Conservation (phyloP, 169 alveolate species). For the Plasmodium vinckei region DNA sequence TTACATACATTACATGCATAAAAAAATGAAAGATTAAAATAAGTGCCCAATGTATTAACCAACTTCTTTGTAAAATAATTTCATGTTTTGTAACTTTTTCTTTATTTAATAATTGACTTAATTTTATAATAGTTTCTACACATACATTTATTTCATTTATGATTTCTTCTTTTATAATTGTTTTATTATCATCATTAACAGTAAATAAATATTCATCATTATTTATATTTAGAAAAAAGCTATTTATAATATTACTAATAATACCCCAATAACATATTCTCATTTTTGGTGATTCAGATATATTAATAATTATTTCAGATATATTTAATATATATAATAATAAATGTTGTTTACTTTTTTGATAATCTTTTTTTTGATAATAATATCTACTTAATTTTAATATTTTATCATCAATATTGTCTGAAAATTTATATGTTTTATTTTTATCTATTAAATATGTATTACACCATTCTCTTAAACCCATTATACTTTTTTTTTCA, state of each 20-base stretch:
- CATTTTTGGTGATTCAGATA: conserved; percentile 80
- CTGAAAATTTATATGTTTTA: conserved; percentile 71
- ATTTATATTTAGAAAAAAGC: conserved; percentile 75
- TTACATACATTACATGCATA: conserved; percentile 80
- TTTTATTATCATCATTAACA: conserved; percentile 77
- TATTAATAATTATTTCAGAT: conserved; percentile 82
- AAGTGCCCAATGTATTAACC: conserved; percentile 87
- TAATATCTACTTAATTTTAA: conserved; percentile 83
- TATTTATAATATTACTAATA: conserved; percentile 79
- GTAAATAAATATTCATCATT: conserved; percentile 53
- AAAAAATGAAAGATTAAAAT: conserved; percentile 84
- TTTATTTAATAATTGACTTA: conserved; percentile 79
- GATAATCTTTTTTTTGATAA: conserved; percentile 83
- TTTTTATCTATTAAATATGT: conserved; percentile 28
- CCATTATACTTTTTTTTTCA: conserved; percentile 79
- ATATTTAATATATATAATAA: conserved; percentile 82
- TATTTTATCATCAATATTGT: conserved; percentile 78
- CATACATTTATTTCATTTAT: conserved; percentile 81
- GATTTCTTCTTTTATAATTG: conserved; percentile 78
- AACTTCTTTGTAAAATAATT: conserved; percentile 82
- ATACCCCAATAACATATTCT: conserved; percentile 87
- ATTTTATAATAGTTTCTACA: conserved; percentile 78
- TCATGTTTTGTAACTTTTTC: conserved; percentile 79
- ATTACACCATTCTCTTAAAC: conserved; percentile 82
- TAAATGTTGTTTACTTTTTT: conserved; percentile 80